Evolutionary conservation across 73 alveolate species (phyloP), one percentile per base, ranked within the genome.

Genomic region (Paramecium pentaurelia): DNA sequence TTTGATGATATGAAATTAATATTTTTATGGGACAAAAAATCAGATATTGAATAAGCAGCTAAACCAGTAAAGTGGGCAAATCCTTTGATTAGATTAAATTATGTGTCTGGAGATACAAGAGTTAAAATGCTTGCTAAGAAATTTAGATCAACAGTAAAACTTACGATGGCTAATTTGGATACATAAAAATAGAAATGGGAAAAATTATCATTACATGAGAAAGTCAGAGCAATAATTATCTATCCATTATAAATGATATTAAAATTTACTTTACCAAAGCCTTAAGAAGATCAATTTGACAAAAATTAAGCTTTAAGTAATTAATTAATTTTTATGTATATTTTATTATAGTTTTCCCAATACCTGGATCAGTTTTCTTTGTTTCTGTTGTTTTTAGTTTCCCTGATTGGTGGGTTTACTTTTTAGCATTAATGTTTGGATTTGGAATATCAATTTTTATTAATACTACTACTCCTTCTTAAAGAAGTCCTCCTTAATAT

Each of bases 321-420:
- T n/a, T 22, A 22, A 22, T 22, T 22, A 22, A 22, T 22, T 22
- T 22, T 22, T 22, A 22, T 22, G 25, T 0, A 22, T 22, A 22
- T 22, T 10, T 40, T 40, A 40, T 54, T n/a, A n/a, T 75, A 34
- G 60, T 75, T 12, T 75, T 75, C 60, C 88, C 88, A 3, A 75
- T 75, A 75, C 88, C 88, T 34, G 88, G 88, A 37, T 32, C 49
- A 6, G 44, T 20, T 27, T 37, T 75, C 34, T n/a, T 75, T 11
- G 30, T 37, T 14, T 37, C 88, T 14, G 88, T 75, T 16, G 58
- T 75, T 7, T 75, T 75, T 37, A n/a, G 88, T 37, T 75, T 75
- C 37, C 88, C 88, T 40, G 40, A 70, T 6, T 75, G 88, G 88
- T 75, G 88, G 88, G 88, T 40, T 14, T 75, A 75, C 68, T 75